phyloP scores from a whole-genome alignment of 495 filamentous ascomycete species.

The Neurospora terricola region DNA sequence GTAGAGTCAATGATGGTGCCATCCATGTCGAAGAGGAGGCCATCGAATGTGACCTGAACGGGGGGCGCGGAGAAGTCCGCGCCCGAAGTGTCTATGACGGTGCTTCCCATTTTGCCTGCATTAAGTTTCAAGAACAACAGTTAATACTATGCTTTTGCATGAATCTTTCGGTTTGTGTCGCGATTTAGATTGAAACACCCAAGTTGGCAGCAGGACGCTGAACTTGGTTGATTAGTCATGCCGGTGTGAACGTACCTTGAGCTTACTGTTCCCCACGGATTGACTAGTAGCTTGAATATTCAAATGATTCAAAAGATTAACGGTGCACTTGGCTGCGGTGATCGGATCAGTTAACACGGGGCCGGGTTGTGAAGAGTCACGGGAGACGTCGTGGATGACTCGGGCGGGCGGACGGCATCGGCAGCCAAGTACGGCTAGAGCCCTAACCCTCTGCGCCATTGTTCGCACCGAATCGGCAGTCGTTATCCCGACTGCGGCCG shows the following conservation, averaged over 20 bases:
- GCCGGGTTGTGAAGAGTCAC: neutral
- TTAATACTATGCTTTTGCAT: neutral
- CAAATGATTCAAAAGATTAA: neutral
- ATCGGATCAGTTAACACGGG: neutral
- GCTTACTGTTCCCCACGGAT: neutral
- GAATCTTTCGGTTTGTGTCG: neutral
- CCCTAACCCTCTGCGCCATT: neutral
- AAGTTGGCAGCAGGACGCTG: neutral
- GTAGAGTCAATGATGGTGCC: conserved; percentile 77
- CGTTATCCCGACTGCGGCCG: neutral
- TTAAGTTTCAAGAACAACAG: neutral
- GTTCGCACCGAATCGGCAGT: neutral
- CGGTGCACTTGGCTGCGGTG: neutral
- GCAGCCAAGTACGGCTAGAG: neutral
- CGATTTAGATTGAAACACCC: neutral
- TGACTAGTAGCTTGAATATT: neutral
- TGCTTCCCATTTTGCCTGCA: conserved; percentile 12
- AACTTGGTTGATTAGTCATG: neutral
- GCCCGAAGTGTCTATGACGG: neutral
- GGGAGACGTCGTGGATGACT: neutral
- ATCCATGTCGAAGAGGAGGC: conserved; percentile 87
- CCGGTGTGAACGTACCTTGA: neutral
- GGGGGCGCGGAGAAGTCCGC: conserved; percentile 47
- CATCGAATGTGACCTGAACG: conserved; percentile 56
- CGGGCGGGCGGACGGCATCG: neutral